These are phyloP conservation scores for Aspergillus sp. DNA, from an alignment of 2,329 filamentous ascomycete genomes.

Conservation along the genomic window DNA sequence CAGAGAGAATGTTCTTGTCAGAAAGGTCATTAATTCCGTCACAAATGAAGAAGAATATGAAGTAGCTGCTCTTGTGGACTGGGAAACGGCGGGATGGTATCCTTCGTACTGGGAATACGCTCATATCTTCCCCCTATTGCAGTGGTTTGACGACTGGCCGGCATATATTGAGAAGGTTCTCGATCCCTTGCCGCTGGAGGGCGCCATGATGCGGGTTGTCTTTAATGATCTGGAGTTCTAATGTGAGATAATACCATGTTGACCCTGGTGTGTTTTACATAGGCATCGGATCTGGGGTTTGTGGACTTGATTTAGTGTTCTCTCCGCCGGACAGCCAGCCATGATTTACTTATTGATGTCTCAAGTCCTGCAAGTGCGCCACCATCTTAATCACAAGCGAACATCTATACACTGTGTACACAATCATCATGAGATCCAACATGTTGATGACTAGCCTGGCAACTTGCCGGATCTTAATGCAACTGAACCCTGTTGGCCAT, in stretches of 20 bases:
- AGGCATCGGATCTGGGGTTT: too few species aligned
- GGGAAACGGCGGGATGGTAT: slow-evolving; percentile 22
- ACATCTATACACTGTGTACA: too few species aligned
- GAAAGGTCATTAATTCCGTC: slow-evolving; percentile 6
- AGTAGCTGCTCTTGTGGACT: slow-evolving; percentile 16
- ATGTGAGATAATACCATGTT: background rate
- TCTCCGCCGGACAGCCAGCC: too few species aligned
- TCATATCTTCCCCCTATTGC: slow-evolving; percentile 13
- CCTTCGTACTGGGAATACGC: slow-evolving; percentile 21
- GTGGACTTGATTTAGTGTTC: too few species aligned
- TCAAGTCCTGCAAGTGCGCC: too few species aligned
- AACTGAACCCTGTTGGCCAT: too few species aligned
- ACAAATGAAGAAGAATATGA: slow-evolving; percentile 10
- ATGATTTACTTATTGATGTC: too few species aligned
- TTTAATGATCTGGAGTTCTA: slow-evolving; percentile 15
- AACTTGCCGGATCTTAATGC: too few species aligned
- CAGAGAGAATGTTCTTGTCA: slow-evolving; percentile 16
- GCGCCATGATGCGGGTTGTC: slow-evolving; percentile 15
- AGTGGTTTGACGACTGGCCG: slow-evolving; percentile 20
- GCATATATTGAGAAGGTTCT: slow-evolving; percentile 16
- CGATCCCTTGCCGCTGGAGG: slow-evolving; percentile 16
- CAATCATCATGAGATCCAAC: too few species aligned
- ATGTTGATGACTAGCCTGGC: too few species aligned
- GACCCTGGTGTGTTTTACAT: too few species aligned
- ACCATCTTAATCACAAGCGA: too few species aligned